A percentile compares a stretch with the other conserved stretches of the same genome.
These are phyloP conservation scores for Ramaria rubella DNA, from an alignment of 768 basidiomycete genomes.

Conservation along the genomic window DNA sequence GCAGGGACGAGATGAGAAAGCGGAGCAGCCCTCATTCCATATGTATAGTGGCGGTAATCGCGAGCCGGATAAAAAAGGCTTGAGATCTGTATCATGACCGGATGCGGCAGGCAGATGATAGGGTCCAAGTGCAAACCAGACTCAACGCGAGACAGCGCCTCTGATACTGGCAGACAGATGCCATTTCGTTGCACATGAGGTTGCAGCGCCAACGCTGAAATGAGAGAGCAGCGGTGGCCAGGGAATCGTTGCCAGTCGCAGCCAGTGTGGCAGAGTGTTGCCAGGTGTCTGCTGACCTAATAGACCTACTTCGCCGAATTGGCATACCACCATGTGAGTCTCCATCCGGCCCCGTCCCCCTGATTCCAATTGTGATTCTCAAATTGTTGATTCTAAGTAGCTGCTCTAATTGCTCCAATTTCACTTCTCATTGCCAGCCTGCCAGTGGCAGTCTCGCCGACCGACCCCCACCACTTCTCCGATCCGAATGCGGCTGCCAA, in stretches of 20 bases:
- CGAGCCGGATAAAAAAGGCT: not conserved
- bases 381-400: too few species aligned
- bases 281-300: not conserved
- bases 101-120: not conserved
- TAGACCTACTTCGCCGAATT: not conserved
- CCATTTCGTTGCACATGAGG: not conserved
- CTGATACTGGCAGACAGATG: not conserved
- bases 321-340: not conserved
- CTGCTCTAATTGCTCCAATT: too few species aligned
- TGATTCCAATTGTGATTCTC: too few species aligned
- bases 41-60: not conserved
- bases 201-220: not conserved
- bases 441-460: too few species aligned
- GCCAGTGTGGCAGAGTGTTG: not conserved
- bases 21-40: not conserved
- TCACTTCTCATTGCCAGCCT: too few species aligned
- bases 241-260: not conserved
- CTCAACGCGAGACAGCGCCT: slow-evolving; percentile 1
- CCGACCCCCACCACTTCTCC: too few species aligned
- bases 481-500: too few species aligned
- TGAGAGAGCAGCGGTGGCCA: too few species aligned
- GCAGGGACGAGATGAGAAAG: not conserved
- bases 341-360: too few species aligned
- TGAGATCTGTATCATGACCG: not conserved
- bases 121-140: slow-evolving; percentile 1